Conservation (phyloP, 2,329 filamentous ascomycete genomes). For the Fusarium vanettenii region DNA sequence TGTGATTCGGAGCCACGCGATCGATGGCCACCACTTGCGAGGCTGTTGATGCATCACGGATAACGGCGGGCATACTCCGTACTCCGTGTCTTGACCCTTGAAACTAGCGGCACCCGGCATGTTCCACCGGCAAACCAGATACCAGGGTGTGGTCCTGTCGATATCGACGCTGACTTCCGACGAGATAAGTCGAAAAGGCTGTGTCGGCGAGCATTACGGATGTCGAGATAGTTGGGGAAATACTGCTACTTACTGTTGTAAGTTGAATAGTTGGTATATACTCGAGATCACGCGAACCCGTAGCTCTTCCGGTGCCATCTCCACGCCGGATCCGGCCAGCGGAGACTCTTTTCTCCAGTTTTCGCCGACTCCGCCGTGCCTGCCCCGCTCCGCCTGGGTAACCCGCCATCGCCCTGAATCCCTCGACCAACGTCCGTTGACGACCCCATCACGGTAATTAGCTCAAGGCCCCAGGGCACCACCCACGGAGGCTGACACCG, state of each 20-base stretch:
- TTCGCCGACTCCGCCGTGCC: conserved; percentile 27
- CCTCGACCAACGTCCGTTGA: not conserved
- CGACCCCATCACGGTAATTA: not conserved
- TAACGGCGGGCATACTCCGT: not conserved
- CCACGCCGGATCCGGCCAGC: conserved; percentile 27
- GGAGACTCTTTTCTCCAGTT: conserved; percentile 22
- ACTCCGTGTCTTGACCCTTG: conserved; percentile 3
- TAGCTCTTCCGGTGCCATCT: conserved; percentile 10
- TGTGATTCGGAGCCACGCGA: conserved; percentile 1
- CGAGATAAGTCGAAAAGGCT: not conserved
- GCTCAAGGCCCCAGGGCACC: not conserved
- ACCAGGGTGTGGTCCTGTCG: not conserved
- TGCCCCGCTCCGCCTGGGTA: conserved; percentile 15
- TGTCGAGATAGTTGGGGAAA: not conserved
- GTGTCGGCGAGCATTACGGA: not conserved
- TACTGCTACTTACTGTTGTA: not conserved
- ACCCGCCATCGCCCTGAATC: not conserved
- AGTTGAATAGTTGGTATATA: not conserved
- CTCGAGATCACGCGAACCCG: not conserved
- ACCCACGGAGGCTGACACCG: conserved; percentile 7
- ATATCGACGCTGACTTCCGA: not conserved
- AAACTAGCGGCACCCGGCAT: not conserved
- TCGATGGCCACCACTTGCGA: not conserved
- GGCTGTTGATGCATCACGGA: conserved; percentile 1
- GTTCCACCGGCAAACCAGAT: not conserved